phyloP scores from a whole-genome alignment of 257 asterid genomes.

The Coffea canephora region DNA sequence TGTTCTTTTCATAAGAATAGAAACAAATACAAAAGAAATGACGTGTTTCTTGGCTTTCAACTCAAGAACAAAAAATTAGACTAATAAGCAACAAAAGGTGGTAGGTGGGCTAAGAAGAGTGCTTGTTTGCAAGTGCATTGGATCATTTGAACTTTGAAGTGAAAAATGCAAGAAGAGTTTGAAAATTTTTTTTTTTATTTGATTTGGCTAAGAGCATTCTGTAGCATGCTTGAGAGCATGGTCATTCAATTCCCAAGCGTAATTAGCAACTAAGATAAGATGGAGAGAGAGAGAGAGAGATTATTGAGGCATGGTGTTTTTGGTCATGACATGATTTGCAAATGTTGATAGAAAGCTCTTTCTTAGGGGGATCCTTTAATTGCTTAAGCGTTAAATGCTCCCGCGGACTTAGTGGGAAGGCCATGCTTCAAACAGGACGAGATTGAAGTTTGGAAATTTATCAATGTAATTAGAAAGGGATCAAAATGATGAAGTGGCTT shows the following conservation, averaged over 20 bases:
- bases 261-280: conserved; percentile 23
- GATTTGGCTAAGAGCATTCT: neutral
- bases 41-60: neutral
- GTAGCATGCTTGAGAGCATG: conserved; percentile 17
- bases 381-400: conserved; percentile 72
- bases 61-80: neutral
- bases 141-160: neutral
- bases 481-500: conserved; percentile 47
- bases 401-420: conserved; percentile 31
- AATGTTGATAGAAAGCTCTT: conserved; percentile 9
- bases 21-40: neutral
- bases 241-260: conserved; percentile 21
- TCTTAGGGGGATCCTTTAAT: conserved; percentile 12
- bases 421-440: conserved; percentile 33
- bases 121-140: neutral
- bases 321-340: conserved; percentile 11
- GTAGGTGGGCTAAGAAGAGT: conserved; percentile 1
- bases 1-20: no score
- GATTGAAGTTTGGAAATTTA: conserved; percentile 9
- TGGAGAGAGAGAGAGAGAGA: conserved; percentile 9
- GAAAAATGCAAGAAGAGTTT: neutral
- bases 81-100: neutral
- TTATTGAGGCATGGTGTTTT: conserved; percentile 9
- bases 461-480: conserved; percentile 6
- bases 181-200: neutral